Base-by-base conservation (phyloP, 345 rosid species). In the Ceriops decandra region DNA sequence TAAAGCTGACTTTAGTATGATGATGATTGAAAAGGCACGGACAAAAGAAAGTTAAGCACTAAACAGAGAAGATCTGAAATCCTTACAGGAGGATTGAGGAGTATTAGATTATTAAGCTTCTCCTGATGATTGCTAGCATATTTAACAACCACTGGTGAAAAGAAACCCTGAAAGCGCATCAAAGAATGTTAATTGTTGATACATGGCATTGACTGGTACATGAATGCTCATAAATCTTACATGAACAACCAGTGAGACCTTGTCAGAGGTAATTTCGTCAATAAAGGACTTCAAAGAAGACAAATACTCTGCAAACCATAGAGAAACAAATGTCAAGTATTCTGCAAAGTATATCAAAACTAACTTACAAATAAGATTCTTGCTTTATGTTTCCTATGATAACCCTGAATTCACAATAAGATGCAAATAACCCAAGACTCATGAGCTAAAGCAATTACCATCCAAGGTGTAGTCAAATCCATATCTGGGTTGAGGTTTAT, bases 401-500 rank as follows among this genome's bases (percentile, higher is more conserved):
- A 13, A 4, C 17, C 17, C 13, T 13, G 49, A 42, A 42, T 42
- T 11, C 26, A 24, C 26, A 24, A 24, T 24, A 24, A 24, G 26
- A 24, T 24, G 1, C 1, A 24, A 24, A 24, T 38, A 4, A 33
- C 36, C 47, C 3, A 11, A 42, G 47, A 11, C 5, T 42, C 49
- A 15, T 42, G 15, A 60, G 53, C 68, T 51, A 72, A 46, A 49
- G 61, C 32, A 70, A 51, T 74, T 90, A 93, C 98, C 97, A 66
- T 73, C 85, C 72, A 93, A 51, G 38, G 90, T 86, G 77, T 93
- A 89, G 84, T 89, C 85, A 74, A 93, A 93, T 69, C 98, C 97
- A 75, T 93, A 87, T 82, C 84, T 83, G 7, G 96, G 87, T 79
- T 93, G 98, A 73, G 98, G 98, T 78, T 91, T 93, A 72, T 93